phyloP scores from a whole-genome alignment of 305 asterid species.

The Plantago coronopus region DNA sequence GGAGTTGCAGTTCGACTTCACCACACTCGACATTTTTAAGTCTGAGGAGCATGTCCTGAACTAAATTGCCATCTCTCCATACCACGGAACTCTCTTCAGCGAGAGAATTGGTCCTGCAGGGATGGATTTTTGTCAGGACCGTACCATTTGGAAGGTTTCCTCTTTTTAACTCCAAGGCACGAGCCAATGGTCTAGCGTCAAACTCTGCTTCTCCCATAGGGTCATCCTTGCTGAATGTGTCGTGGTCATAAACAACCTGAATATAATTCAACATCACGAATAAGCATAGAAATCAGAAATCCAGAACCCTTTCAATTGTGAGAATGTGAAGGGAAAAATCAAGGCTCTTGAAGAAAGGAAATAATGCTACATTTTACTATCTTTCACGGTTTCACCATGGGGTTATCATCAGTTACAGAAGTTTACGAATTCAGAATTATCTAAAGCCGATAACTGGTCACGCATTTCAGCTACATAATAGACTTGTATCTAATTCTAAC shows the following conservation, averaged over 20 bases:
- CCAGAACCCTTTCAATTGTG: background rate
- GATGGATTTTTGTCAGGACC: slow-evolving; percentile 42
- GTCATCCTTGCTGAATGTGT: slow-evolving; percentile 83
- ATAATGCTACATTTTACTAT: too few relatives aligned
- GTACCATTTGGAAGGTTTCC: slow-evolving; percentile 58
- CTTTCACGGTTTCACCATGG: too few relatives aligned
- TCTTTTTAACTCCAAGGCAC: slow-evolving; percentile 47
- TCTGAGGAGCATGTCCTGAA: slow-evolving; percentile 77
- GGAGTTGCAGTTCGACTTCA: slow-evolving; percentile 75
- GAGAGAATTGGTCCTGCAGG: slow-evolving; percentile 60
- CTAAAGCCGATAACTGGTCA: too few relatives aligned
- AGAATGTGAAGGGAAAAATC: too few relatives aligned
- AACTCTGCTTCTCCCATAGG: slow-evolving; percentile 85
- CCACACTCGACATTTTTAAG: slow-evolving; percentile 80
- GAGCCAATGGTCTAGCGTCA: slow-evolving; percentile 54
- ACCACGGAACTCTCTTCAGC: slow-evolving; percentile 61
- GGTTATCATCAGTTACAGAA: too few relatives aligned
- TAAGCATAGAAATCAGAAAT: background rate
- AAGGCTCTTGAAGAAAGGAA: too few relatives aligned
- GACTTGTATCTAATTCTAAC: too few relatives aligned
- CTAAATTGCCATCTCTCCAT: slow-evolving; percentile 54
- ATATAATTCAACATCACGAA: background rate
- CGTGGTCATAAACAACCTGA: slow-evolving; percentile 83
- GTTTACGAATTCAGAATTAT: too few relatives aligned
- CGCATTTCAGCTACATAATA: too few relatives aligned